These are phyloP conservation scores for Crithidia acanthocephali DNA, from an alignment of 208 protist genomes.

Conservation along the genomic window DNA sequence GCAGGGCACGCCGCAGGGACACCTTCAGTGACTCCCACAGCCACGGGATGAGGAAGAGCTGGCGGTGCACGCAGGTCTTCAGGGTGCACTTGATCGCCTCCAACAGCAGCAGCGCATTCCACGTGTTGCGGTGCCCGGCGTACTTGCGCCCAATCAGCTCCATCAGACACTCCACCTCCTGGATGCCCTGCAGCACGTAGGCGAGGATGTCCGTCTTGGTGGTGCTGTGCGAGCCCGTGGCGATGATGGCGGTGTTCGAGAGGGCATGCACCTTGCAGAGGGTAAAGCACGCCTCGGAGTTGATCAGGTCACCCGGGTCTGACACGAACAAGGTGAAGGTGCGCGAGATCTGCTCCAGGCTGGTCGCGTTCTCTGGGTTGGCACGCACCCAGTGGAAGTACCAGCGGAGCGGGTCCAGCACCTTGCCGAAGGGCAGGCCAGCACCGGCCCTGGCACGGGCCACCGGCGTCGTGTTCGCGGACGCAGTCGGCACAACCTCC, in stretches of 20 bases:
- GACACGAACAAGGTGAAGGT: conserved; percentile 63
- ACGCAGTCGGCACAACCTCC: conserved; percentile 6
- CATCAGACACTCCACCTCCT: conserved; percentile 65
- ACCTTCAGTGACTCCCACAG: conserved; percentile 56
- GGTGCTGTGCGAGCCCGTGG: conserved; percentile 40
- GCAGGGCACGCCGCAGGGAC: conserved; percentile 37
- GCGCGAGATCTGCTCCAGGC: conserved; percentile 71
- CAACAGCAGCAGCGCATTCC: conserved; percentile 65
- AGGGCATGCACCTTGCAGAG: conserved; percentile 65
- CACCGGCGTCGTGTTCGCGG: conserved; percentile 6
- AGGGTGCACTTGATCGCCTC: conserved; percentile 70
- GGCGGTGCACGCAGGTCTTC: conserved; percentile 60
- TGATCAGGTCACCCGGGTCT: conserved; percentile 70
- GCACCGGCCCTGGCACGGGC: not conserved
- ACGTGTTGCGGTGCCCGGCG: conserved; percentile 49
- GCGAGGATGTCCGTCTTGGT: conserved; percentile 44
- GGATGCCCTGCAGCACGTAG: conserved; percentile 38
- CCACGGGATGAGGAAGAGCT: conserved; percentile 75
- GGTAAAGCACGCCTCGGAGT: conserved; percentile 63
- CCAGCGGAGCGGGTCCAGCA: conserved; percentile 40
- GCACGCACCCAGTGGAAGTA: conserved; percentile 82
- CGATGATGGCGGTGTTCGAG: conserved; percentile 56
- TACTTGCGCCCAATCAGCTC: conserved; percentile 68
- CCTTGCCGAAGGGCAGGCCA: conserved; percentile 25
- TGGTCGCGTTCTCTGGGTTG: conserved; percentile 62